Evolutionary conservation across 116 monocot genomes (phyloP).

Genomic region (Cymodocea nodosa): DNA sequence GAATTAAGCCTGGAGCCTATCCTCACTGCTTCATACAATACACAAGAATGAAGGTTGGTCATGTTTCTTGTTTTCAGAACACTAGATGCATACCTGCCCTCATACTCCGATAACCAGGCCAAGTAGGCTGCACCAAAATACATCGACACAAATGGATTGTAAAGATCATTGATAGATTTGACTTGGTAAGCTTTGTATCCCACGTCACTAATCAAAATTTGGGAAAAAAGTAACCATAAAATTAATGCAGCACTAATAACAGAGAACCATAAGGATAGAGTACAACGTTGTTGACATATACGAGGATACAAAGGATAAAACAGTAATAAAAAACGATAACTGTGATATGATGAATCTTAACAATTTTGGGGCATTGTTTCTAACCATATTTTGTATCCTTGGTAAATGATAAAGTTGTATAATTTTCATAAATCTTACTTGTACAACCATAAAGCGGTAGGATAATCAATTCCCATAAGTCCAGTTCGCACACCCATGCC

Average conservation of each 20-base stretch:
- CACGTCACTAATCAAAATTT: conserved; percentile 38
- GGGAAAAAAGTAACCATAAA: neutral
- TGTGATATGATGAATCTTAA: neutral
- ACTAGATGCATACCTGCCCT: conserved; percentile 55
- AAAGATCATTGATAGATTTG: conserved; percentile 72
- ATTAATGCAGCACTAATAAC: neutral
- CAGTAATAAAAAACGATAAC: too few species aligned
- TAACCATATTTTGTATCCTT: too few species aligned
- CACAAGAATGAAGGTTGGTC: too few species aligned
- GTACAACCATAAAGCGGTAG: conserved; percentile 80
- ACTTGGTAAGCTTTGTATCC: conserved; percentile 57
- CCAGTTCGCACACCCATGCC: conserved; percentile 70
- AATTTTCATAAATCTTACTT: conserved; percentile 29
- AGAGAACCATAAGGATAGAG: too few species aligned
- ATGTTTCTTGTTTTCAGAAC: too few species aligned
- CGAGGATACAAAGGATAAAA: too few species aligned
- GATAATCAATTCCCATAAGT: conserved; percentile 91
- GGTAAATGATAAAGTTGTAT: neutral
- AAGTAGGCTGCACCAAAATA: conserved; percentile 90
- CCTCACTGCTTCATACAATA: too few species aligned
- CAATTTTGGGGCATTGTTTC: too few species aligned
- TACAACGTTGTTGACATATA: too few species aligned
- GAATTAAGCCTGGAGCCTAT: too few species aligned
- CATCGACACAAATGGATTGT: conserved; percentile 91
- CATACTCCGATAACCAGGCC: conserved; percentile 71